These are phyloP conservation scores for Globisporangium paroecandrum DNA, from an alignment of 352 stramenopile species.

Conservation along the genomic window DNA sequence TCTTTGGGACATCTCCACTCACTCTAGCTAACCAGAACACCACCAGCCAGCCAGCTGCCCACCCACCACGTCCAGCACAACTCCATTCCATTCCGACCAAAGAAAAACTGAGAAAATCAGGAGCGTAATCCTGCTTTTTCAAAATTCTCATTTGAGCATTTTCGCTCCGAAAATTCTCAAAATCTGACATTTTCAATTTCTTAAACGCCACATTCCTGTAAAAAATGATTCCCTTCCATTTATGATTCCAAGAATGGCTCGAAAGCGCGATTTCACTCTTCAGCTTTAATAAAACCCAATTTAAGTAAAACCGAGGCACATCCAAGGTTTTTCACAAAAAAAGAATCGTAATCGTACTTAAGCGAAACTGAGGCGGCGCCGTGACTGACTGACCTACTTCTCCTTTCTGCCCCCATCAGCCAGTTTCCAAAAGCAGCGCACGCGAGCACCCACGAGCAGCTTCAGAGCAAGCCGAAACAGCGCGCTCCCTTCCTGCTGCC, in stretches of 20 bases:
- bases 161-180: neutral
- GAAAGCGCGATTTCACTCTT: neutral
- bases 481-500: no score
- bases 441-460: neutral
- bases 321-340: neutral
- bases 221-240: neutral
- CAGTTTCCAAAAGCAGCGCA: neutral
- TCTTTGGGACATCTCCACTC: no score
- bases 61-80: neutral
- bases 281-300: neutral
- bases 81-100: neutral
- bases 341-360: slow-evolving; percentile 5
- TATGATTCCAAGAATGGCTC: neutral
- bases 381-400: neutral
- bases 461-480: neutral
- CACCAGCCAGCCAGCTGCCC: neutral
- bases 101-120: neutral
- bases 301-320: neutral
- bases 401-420: slow-evolving; percentile 2
- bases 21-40: neutral
- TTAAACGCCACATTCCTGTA: neutral
- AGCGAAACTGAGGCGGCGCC: slow-evolving; percentile 5
- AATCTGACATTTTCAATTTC: neutral
- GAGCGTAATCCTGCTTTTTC: neutral
- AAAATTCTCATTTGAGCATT: neutral